A percentile compares a stretch with the other conserved stretches of the same genome.
Conservation (phyloP, 805 yeast genomes). For the Candida sonorensis region DNA sequence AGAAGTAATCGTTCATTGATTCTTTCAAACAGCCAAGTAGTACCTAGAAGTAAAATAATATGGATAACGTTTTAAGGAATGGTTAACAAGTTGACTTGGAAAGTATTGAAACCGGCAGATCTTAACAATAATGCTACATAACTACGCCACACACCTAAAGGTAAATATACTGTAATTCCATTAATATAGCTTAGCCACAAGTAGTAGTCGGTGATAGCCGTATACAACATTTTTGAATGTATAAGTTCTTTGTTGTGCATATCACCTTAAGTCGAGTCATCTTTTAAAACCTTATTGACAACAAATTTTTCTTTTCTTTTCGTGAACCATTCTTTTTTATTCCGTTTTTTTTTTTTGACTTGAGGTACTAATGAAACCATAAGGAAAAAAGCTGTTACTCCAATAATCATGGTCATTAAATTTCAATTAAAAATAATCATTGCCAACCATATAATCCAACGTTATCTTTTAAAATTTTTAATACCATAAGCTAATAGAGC, state of each 20-base stretch:
- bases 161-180: constrained; percentile 38
- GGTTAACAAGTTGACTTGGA: constrained; percentile 43
- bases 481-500: constrained; percentile 45
- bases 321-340: constrained; percentile 33
- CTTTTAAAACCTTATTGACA: constrained; percentile 52
- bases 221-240: constrained; percentile 30
- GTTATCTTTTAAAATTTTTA: constrained; percentile 40
- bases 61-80: constrained; percentile 42
- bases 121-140: constrained; percentile 46
- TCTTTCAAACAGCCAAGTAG: constrained; percentile 33
- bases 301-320: constrained; percentile 50
- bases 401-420: constrained; percentile 45
- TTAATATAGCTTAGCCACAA: constrained; percentile 46
- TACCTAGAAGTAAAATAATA: constrained; percentile 27
- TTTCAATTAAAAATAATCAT: constrained; percentile 63
- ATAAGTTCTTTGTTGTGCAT: constrained; percentile 57
- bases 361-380: constrained; percentile 31
- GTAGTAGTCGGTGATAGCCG: constrained; percentile 41
- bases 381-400: constrained; percentile 28
- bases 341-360: constrained; percentile 23
- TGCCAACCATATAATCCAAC: constrained; percentile 50
- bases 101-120: constrained; percentile 44
- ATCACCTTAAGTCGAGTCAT: constrained; percentile 59
- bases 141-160: constrained; percentile 27
- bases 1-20: constrained; percentile 22